These are phyloP conservation scores for Telopea speciosissima DNA, from an alignment of 177 flowering plant species.

Conservation along the genomic window DNA sequence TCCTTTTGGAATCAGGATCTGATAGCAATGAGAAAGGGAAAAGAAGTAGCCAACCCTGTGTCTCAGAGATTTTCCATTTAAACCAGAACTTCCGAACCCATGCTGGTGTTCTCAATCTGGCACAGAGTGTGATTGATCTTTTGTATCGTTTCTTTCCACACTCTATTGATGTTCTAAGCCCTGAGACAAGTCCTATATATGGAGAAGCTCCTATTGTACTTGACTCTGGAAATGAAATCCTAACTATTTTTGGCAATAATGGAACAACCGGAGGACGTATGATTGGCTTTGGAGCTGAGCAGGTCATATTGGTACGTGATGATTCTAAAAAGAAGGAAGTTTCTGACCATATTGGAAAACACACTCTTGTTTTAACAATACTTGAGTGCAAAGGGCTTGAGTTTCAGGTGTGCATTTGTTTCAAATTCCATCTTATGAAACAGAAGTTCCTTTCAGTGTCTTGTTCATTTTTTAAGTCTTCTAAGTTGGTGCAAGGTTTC, in stretches of 20 bases:
- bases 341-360: conserved; percentile 40
- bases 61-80: conserved; percentile 46
- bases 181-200: conserved; percentile 57
- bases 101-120: conserved; percentile 58
- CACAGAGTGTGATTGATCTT: conserved; percentile 62
- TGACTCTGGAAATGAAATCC: conserved; percentile 41
- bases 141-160: conserved; percentile 52
- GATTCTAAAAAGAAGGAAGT: conserved; percentile 44
- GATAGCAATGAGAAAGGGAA: conserved; percentile 12
- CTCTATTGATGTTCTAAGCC: conserved; percentile 49
- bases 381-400: conserved; percentile 87
- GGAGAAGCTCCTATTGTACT: conserved; percentile 70
- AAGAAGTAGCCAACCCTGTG: conserved; percentile 29
- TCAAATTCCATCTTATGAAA: background rate
- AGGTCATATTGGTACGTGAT: conserved; percentile 79
- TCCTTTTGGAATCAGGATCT: conserved; percentile 27
- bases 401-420: conserved; percentile 48
- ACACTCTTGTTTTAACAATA: conserved; percentile 73
- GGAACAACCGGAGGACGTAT: conserved; percentile 20
- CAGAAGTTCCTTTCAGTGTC: too few relatives aligned
- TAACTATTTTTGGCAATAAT: conserved; percentile 52
- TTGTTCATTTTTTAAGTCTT: too few relatives aligned
- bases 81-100: conserved; percentile 76
- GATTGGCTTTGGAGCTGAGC: conserved; percentile 78
- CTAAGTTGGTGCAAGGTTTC: background rate